A percentile compares a stretch with the other conserved stretches of the same genome.
Conservation (phyloP, 2,329 filamentous ascomycete genomes). For the Colletotrichum caudatum region DNA sequence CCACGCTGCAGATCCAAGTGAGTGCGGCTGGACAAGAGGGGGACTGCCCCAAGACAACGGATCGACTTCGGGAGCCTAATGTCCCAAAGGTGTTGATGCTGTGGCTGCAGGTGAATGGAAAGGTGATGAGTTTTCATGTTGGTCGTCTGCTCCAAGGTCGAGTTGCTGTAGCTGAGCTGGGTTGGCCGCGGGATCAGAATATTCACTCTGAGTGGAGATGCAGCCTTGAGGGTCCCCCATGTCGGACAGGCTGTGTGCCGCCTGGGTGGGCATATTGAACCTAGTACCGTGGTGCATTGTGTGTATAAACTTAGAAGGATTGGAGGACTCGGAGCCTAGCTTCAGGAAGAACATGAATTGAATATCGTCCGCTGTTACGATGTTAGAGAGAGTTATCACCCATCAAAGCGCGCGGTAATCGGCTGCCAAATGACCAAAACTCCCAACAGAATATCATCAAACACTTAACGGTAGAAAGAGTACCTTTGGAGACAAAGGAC, state of each 20-base stretch:
- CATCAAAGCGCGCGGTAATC: background rate
- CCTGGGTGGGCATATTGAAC: background rate
- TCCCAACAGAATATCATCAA: background rate
- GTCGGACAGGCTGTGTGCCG: background rate
- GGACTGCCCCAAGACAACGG: background rate
- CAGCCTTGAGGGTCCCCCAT: background rate
- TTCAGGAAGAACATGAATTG: background rate
- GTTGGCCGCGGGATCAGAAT: background rate
- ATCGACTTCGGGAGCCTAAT: conserved; percentile 5
- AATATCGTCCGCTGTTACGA: background rate
- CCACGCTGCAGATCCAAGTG: background rate
- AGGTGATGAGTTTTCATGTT: too few relatives aligned
- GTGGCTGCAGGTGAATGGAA: background rate
- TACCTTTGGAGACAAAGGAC: background rate
- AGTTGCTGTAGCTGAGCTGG: background rate
- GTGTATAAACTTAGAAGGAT: rapidly evolving
- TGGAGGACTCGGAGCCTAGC: background rate
- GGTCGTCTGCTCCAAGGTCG: background rate
- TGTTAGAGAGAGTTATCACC: background rate
- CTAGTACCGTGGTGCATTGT: background rate
- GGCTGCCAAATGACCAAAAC: background rate
- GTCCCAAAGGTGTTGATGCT: background rate
- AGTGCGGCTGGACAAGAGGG: background rate
- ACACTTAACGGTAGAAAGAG: rapidly evolving
- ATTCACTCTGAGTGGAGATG: background rate